These are phyloP conservation scores for Globisporangium nagaii DNA, from an alignment of 352 stramenopile species.

Conservation along the genomic window DNA sequence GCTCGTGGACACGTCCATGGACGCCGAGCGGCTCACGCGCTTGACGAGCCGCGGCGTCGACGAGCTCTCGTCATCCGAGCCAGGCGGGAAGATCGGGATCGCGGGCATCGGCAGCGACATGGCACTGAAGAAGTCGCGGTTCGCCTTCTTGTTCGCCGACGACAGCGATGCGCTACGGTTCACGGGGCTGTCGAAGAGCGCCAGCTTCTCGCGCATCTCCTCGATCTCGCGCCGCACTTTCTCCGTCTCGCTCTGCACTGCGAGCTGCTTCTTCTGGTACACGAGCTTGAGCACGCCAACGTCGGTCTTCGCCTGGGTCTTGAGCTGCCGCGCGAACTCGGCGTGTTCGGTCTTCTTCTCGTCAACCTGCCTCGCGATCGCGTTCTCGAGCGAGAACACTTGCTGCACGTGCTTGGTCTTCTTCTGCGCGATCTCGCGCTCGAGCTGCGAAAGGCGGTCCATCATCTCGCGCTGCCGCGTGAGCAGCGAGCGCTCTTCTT, in stretches of 20 bases:
- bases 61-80: background rate
- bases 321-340: constrained; percentile 45
- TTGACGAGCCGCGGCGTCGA: constrained; percentile 8
- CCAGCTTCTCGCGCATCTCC: constrained; percentile 26
- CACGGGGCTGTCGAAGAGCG: constrained; percentile 6
- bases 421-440: constrained; percentile 48
- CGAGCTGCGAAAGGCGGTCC: constrained; percentile 48
- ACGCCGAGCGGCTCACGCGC: constrained; percentile 10
- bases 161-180: background rate
- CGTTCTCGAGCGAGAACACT: constrained; percentile 42
- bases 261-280: constrained; percentile 47
- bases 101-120: constrained; percentile 29
- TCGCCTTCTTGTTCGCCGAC: constrained; percentile 2
- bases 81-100: constrained; percentile 15
- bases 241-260: constrained; percentile 21
- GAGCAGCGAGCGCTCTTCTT: constrained; percentile 50
- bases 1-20: constrained; percentile 13
- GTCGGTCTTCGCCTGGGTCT: constrained; percentile 52
- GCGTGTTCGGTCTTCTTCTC: constrained; percentile 34
- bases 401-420: constrained; percentile 57
- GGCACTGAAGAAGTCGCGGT: constrained; percentile 39
- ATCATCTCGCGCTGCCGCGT: constrained; percentile 53
- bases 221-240: constrained; percentile 19
- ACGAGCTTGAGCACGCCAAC: constrained; percentile 31
- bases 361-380: constrained; percentile 26